Base-by-base conservation (phyloP, 2,329 filamentous ascomycete genomes). In the Colletotrichum cuscutae region DNA sequence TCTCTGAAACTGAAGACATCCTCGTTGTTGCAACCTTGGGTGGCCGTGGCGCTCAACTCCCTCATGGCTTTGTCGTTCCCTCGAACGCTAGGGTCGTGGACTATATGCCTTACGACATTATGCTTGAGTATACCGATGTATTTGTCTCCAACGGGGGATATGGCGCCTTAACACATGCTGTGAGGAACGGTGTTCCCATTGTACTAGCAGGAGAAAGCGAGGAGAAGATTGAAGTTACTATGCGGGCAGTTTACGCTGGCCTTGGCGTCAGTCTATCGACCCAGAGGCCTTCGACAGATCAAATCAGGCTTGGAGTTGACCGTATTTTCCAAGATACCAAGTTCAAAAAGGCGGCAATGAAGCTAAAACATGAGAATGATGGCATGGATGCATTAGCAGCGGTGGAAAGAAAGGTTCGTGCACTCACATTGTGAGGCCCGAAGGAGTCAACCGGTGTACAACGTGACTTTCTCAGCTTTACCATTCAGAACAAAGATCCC, bases 81-180 rank as follows among this genome's bases (percentile, higher is more conserved):
- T 37, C 73, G 1, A 89, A 89, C 75, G 80, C 81, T 1, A 80
- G 82, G 13, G 81, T 87, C 3, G 77, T 84, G 28, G 86, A 88
- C 75, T 88, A 86, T 75, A 75, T 89, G 5, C 81, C 86, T 2
- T 89, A 88, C 75, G 85, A 89, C 71, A 77, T 80, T 0, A 71
- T 88, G 0, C 80, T 89, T 1, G 82, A 83, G 5, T 71, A 86
- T 76, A 79, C 80, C 30, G 85, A 83, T 46, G 80, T 86, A 0
- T 86, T 88, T 42, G 79, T 89, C 22, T 82, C 82, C n/a, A 89
- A 88, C 65, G 86, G 81, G 6, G 86, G 86, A 2, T 89, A 86
- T 68, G 86, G 86, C 6, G 85, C 84, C 1, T 81, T 87, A 62
- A 81, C 83, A 15, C 85, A 88, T 70, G 82, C 81, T 6, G 77